A percentile compares a stretch with the other conserved stretches of the same genome.
Conservation (phyloP, 2,329 filamentous ascomycete genomes). For the Fusarium sp. region DNA sequence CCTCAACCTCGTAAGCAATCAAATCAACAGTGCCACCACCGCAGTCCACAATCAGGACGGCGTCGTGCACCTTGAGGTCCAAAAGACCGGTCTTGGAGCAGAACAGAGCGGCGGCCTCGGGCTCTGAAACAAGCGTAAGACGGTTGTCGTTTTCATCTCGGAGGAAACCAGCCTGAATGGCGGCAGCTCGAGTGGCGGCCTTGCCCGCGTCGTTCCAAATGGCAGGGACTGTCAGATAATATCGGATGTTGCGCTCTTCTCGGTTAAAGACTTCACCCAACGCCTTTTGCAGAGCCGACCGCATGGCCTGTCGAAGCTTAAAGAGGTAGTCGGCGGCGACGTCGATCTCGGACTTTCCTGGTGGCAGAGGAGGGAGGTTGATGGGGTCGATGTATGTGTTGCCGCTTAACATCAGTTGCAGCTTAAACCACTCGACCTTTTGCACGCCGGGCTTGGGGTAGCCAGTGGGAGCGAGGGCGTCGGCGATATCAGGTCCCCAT, state of each 20-base stretch:
- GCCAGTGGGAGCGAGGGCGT: slow-evolving; percentile 93
- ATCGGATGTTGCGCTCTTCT: slow-evolving; percentile 97
- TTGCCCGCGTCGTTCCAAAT: slow-evolving; percentile 99
- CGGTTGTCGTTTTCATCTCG: slow-evolving; percentile 98
- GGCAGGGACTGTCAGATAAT: slow-evolving; percentile 97
- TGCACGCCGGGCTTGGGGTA: slow-evolving; percentile 98
- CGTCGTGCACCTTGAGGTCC: slow-evolving; percentile 97
- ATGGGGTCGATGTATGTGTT: slow-evolving; percentile 99
- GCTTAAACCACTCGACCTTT: slow-evolving; percentile 99
- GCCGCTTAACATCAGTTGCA: slow-evolving; percentile 97
- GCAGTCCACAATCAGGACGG: slow-evolving; percentile 97
- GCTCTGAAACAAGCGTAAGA: slow-evolving; percentile 92
- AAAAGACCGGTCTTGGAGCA: slow-evolving; percentile 96
- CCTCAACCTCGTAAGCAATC: slow-evolving; percentile 98
- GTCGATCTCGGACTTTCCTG: slow-evolving; percentile 98
- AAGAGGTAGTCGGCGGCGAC: slow-evolving; percentile 99
- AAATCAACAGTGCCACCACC: slow-evolving; percentile 98
- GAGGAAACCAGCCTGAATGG: slow-evolving; percentile 95
- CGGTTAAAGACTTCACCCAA: slow-evolving; percentile 97
- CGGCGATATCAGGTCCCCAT: slow-evolving; percentile 97
- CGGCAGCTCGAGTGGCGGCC: slow-evolving; percentile 92
- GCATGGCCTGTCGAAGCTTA: slow-evolving; percentile 97
- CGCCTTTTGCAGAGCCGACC: slow-evolving; percentile 93
- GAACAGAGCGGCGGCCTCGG: slow-evolving; percentile 96
- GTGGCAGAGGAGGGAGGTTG: slow-evolving; percentile 95